Base-by-base conservation (phyloP, 169 alveolate genomes). In the Plasmodium yoelii region DNA sequence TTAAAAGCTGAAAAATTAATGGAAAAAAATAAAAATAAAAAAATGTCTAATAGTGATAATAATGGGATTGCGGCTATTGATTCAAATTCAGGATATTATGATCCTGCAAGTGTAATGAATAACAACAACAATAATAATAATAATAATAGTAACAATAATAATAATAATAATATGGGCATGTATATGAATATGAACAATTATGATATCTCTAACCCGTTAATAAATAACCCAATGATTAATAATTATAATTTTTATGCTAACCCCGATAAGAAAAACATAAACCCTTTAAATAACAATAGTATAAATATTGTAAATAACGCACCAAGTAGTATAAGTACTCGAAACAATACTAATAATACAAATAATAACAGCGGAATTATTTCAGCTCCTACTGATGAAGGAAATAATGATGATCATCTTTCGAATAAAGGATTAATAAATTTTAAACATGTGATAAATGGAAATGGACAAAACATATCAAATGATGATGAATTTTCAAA, bases 1-100 rank as follows among this genome's bases (percentile, higher is more conserved):
- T 13, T 77, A n/a, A 61, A 77, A 24, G 77, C 74, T 3, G 88
- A 77, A 53, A 77, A 77, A 34, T 49, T 47, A 51, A 77, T 77
- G 77, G 88, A 64, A 63, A 77, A 77, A 77, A 77, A 63, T 24
- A 64, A 77, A 75, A 49, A 75, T 49, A 24, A 10, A 65, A 63
- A 49, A 64, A 49, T 53, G n/a, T 5, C 8, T 51, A 51, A 13
- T 51, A 8, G 18, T 51, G 59, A 24, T 0, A 57, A 15, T 15
- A 57, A 57, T 18, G 65, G 28, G 5, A 13, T n/a, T 47, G 56
- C 56, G 10, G 28, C 5, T 18, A 24, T 51, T 13, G 19, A 15
- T 51, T 12, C n/a, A 3, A 51, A 51, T 51, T 51, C 24, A 13
- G 59, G 8, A 15, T 51, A 51, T 51, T 51, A 51, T 15, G 24